phyloP scores from a whole-genome alignment of 306 rosid species.

The Malus sylvestris region DNA sequence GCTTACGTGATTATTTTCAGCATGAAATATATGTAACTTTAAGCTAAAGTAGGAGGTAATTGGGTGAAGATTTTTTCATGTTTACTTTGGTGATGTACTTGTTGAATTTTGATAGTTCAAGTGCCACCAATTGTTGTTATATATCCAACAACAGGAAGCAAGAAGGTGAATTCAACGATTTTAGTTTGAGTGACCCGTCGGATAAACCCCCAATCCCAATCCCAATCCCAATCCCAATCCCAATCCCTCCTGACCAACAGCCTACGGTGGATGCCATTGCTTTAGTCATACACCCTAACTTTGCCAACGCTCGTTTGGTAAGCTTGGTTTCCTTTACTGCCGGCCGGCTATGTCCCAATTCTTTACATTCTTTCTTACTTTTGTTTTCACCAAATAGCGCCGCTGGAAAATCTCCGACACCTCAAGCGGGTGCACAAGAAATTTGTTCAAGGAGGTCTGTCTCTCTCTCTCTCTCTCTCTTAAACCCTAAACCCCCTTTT shows the following conservation, averaged over 20 bases:
- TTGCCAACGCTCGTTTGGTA: constrained; percentile 69
- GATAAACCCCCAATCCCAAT: constrained; percentile 8
- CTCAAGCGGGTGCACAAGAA: constrained; percentile 76
- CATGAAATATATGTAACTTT: neutral
- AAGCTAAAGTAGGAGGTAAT: neutral
- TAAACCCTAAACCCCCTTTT: neutral
- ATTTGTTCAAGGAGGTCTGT: constrained; percentile 38
- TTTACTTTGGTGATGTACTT: neutral
- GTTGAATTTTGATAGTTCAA: too few species aligned
- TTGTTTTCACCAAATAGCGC: constrained; percentile 43
- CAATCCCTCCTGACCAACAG: constrained; percentile 48
- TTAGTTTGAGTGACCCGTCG: too few species aligned
- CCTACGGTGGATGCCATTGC: constrained; percentile 65
- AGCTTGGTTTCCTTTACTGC: neutral
- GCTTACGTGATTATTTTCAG: neutral
- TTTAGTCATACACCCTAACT: constrained; percentile 54
- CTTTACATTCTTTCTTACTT: neutral
- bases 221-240: neutral
- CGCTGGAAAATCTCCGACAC: constrained; percentile 63
- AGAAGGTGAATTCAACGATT: too few species aligned
- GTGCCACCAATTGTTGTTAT: too few species aligned
- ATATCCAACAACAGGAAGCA: too few species aligned
- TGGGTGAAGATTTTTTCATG: too few species aligned
- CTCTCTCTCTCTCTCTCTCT: neutral
- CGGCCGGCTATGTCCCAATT: neutral